Evolutionary conservation across 192 early-diverging fungal genomes (phyloP).

Genomic region (Rhizophagus clarus): DNA sequence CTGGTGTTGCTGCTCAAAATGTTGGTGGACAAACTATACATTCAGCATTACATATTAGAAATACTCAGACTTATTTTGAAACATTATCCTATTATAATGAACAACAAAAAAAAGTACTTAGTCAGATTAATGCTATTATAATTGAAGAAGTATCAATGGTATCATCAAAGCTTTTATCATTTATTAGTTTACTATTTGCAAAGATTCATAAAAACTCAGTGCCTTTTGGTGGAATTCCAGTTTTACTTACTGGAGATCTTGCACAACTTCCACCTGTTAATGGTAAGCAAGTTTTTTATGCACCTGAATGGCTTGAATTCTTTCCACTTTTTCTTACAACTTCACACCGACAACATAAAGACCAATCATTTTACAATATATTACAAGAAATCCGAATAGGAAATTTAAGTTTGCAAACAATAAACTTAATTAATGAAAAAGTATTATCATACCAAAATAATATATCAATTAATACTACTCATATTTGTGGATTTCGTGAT

Average conservation of each 20-base stretch:
- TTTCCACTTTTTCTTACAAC: conserved; percentile 6
- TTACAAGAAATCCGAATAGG: too few species aligned
- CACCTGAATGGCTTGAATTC: background rate
- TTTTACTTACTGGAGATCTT: background rate
- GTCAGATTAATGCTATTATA: background rate
- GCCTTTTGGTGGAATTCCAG: conserved; percentile 10
- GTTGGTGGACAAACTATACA: background rate
- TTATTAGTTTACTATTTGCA: background rate
- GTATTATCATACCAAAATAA: too few species aligned
- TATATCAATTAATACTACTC: too few species aligned
- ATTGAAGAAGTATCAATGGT: conserved; percentile 24
- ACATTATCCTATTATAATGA: background rate
- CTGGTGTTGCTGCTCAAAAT: background rate
- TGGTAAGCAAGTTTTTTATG: conserved; percentile 2
- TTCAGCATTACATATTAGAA: background rate
- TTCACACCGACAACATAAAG: background rate
- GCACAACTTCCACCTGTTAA: conserved; percentile 13
- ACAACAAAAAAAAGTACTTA: background rate
- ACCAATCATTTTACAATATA: background rate
- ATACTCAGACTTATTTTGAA: background rate
- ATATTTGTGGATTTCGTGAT: too few species aligned
- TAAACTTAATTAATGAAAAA: too few species aligned
- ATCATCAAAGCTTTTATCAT: background rate
- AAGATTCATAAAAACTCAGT: background rate
- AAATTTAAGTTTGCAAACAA: too few species aligned